Evolutionary conservation across 805 yeast genomes (phyloP), one percentile per base, ranked within the genome.

Genomic region (Cephaloascus albidus): DNA sequence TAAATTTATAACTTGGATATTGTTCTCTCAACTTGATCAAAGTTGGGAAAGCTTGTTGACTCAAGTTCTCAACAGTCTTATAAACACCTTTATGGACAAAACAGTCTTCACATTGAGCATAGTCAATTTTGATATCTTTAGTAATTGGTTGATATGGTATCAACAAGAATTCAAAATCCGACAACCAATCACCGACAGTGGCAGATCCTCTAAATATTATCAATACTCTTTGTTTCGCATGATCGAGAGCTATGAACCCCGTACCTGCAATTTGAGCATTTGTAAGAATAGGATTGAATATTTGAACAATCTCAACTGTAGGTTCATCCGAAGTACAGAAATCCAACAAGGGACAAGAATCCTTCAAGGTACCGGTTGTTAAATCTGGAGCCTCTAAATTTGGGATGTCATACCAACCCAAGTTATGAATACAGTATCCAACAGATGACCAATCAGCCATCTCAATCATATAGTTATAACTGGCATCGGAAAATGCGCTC

Each of bases 71-170:
- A 33, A 72, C 55, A 16, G 75, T 72, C 15, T 61, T 51, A 38
- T 70, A 67, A 50, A 82, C 79, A 0, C 95, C 95, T 38, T 68
- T 56, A 58, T 85, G 94, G 12, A 80, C 77, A 18, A 49, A 54
- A 52, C 89, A 81, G 10, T 59, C 63, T 10, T 54, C 49, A 55
- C 89, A 81, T 5, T 40, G 17, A 14, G 4, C 19, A 10, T 1
- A 12, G 6, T 3, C 17, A 33, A 5, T 20, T 12, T 4, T 35
- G 42, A 53, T 55, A 3, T 47, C 38, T 16, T 42, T 36, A 14
- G 68, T 60, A 30, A 66, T 51, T 0, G 86, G 82, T 14, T 51
- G 47, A 51, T 76, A 81, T 1, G 51, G 50, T 3, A 66, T 63
- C 4, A 76, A 76, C 3, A 61, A 38, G 30, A 72, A 63, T 31